Evolutionary conservation across 768 basidiomycete species (phyloP).

Genomic region (Phylloporus rhodoxanthus): DNA sequence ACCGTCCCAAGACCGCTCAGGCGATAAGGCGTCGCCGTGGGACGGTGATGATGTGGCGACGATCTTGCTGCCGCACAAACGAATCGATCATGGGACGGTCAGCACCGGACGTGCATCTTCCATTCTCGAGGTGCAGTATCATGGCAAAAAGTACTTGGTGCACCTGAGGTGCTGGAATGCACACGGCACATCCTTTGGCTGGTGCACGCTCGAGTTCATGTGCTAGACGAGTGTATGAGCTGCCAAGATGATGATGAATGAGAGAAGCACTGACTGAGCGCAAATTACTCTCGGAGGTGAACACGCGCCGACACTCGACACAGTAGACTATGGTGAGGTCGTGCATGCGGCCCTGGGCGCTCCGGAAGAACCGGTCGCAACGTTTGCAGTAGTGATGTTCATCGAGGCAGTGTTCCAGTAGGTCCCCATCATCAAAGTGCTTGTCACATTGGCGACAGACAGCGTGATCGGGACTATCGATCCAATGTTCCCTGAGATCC

Average conservation of each 20-base stretch:
- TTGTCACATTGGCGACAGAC: constrained; percentile 50
- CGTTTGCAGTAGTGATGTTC: constrained; percentile 27
- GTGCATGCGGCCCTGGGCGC: constrained; percentile 33
- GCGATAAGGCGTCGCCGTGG: constrained; percentile 37
- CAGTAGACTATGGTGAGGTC: constrained; percentile 49
- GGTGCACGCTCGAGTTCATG: constrained; percentile 49
- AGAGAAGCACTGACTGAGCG: constrained; percentile 5
- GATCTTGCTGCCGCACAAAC: constrained; percentile 41
- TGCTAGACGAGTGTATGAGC: constrained; percentile 33
- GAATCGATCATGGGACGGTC: constrained; percentile 32
- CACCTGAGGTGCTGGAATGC: constrained; percentile 38
- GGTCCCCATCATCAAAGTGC: constrained; percentile 31
- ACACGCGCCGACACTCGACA: constrained; percentile 37
- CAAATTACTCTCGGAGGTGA: constrained; percentile 27
- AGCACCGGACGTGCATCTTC: constrained; percentile 48
- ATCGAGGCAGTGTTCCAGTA: background rate
- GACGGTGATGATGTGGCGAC: constrained; percentile 47
- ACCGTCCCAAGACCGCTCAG: constrained; percentile 38
- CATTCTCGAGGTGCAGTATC: constrained; percentile 58
- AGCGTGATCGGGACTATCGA: constrained; percentile 10
- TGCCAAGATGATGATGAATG: background rate
- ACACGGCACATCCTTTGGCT: constrained; percentile 33
- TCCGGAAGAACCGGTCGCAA: constrained; percentile 41
- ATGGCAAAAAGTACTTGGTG: constrained; percentile 46
- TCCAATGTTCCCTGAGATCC: constrained; percentile 46